Evolutionary conservation across 139 green algal species (phyloP), one percentile per base, ranked within the genome.

Genomic region (Chlamydomonas applanata): DNA sequence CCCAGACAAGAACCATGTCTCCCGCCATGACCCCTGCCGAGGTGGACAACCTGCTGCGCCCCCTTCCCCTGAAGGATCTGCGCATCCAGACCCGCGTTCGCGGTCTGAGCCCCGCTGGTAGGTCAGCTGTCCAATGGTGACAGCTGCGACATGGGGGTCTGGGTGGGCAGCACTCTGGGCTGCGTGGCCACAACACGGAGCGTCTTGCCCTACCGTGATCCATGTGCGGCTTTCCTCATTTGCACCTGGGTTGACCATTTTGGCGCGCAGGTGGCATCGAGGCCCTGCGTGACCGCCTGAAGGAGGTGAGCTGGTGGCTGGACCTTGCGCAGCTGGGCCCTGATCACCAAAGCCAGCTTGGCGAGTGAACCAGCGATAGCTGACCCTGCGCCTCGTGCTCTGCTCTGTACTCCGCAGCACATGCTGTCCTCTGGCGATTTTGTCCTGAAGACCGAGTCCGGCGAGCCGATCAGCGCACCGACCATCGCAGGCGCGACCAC

Each of bases 401-500:
- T 52, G 32, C 33, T 27, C 40, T 49, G 40, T 49, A 7, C 40
- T 49, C 17, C 64, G 64, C 67, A 73, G 67, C 24, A 62, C 46
- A 73, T 73, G 67, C 67, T 73, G 25, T 59, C 45, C 45, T 46
- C 46, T 3, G 67, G 67, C 27, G 67, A 73, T 46, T 73, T 73
- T 36, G 27, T 46, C 25, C 46, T 86, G 4, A 86, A 86, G 81
- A 56, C 54, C 25, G 81, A 86, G 69, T 27, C 75, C 14, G 81
- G 81, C 25, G 53, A 75, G 33, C 73, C 79, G 61, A 24, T 81
- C 1, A 53, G 65, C 19, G 81, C 78, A 1, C 20, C 63, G 14
- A 72, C 80, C 11, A 73, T 56, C 1, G 81, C 81, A 0, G 65
- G 36, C 25, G 14, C 40, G 32, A 46, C 62, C 4, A 79, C 77